phyloP scores from a whole-genome alignment of 192 early-diverging fungal genomes.

The Obelidium mucronatum region DNA sequence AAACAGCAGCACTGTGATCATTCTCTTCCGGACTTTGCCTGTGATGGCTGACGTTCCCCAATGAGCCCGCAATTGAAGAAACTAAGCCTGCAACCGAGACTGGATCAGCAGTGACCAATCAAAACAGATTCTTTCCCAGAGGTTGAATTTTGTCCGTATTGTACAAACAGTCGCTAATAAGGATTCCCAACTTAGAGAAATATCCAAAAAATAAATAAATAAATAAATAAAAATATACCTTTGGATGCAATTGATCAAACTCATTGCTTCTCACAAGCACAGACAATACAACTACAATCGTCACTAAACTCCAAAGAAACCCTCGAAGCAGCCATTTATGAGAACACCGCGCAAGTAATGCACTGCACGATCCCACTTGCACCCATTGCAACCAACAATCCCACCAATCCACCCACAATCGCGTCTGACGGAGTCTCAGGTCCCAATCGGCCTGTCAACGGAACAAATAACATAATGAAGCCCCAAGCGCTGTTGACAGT shows the following conservation, averaged over 20 bases:
- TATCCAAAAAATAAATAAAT: not conserved
- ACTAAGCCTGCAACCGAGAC: conserved; percentile 57
- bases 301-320: conserved; percentile 18
- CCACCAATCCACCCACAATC: conserved; percentile 66
- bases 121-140: conserved; percentile 60
- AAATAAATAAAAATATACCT: conserved; percentile 44
- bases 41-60: conserved; percentile 42
- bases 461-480: conserved; percentile 69
- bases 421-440: conserved; percentile 69
- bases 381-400: conserved; percentile 49
- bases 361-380: conserved; percentile 14
- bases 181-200: not conserved
- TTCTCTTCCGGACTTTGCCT: conserved; percentile 37
- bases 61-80: conserved; percentile 44
- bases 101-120: conserved; percentile 68
- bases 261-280: conserved; percentile 49
- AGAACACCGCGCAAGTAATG: conserved; percentile 18
- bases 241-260: conserved; percentile 70
- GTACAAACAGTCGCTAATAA: conserved; percentile 55
- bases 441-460: conserved; percentile 73
- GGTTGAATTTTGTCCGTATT: conserved; percentile 69
- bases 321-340: conserved; percentile 25
- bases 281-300: not conserved
- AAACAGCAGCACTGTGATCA: conserved; percentile 60
- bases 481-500: conserved; percentile 24